A percentile compares a stretch with the other conserved stretches of the same genome.
Evolutionary conservation across 306 rosid genomes (phyloP).

Genomic region (Canavalia gladiata): DNA sequence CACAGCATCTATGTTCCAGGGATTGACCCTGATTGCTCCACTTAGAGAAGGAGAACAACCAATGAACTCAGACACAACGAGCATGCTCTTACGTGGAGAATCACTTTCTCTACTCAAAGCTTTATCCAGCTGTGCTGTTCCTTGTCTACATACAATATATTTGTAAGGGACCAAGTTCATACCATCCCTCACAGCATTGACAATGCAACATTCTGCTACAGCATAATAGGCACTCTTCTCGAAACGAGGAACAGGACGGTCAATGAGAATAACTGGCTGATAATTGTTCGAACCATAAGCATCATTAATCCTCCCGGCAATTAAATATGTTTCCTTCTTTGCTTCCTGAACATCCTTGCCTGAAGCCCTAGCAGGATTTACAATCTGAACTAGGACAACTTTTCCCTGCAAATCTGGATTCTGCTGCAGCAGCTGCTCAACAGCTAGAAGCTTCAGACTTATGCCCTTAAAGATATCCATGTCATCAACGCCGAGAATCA

Average conservation of each 20-base stretch:
- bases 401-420: conserved; percentile 62
- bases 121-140: conserved; percentile 64
- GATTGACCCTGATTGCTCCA: conserved; percentile 91
- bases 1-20: conserved; percentile 81
- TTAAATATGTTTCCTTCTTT: conserved; percentile 64
- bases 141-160: conserved; percentile 79
- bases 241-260: conserved; percentile 73
- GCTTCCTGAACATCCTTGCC: conserved; percentile 84
- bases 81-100: conserved; percentile 69
- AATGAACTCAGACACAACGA: conserved; percentile 85
- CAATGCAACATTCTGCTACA: conserved; percentile 83
- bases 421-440: conserved; percentile 79
- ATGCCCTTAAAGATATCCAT: conserved; percentile 87
- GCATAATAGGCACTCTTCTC: conserved; percentile 86
- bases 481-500: conserved; percentile 75
- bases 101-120: conserved; percentile 56
- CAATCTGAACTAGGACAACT: conserved; percentile 73
- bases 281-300: conserved; percentile 64
- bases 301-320: conserved; percentile 68
- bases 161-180: conserved; percentile 89
- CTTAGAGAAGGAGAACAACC: conserved; percentile 90
- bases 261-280: conserved; percentile 73
- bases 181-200: conserved; percentile 85
- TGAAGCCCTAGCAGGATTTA: conserved; percentile 82
- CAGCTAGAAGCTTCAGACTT: conserved; percentile 74